Base-by-base conservation (phyloP, 2,329 filamentous ascomycete species). In the Endothia cerciana region DNA sequence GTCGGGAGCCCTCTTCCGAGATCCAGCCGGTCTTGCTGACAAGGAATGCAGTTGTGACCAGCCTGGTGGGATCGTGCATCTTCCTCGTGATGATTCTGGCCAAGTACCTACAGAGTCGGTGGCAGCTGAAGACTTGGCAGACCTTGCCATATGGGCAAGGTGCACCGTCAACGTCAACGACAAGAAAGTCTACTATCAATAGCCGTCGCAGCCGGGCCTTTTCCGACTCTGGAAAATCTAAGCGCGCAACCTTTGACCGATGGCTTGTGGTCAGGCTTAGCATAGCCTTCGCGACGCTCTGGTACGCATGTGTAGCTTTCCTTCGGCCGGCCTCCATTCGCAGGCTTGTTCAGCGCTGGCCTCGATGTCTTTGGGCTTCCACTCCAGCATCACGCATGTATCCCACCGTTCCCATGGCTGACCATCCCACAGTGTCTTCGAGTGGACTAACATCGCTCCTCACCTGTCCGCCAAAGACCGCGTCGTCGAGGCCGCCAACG, bases 401-500 rank as follows among this genome's bases (percentile, higher is more conserved):
- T n/a, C 22, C n/a, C 8, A 22, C 8, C 7, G 4, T 13, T 51
- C 3, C 3, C 11, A 2, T 17, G 22, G 38, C 66, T 63, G 25
- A 63, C 30, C 15, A 4, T 3, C 10, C 0, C 2, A 19, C 22
- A 68, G 66, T 49, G 61, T 68, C 19, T 68, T 68, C 45, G 64
- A 68, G 28, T 68, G 56, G 22, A 66, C 61, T 4, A 68, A 63
- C 22, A 38, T 68, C 8, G 30, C 28, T 5, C 57, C 64, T 40
- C 65, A 60, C 43, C 36, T 68, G 8, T 22, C 30, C 5, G 64
- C 60, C 17, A 63, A 51, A 10, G 57, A 47, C 8, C 49, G 56
- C 15, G 83, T 72, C 60, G 68, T 79, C 73, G 70, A 79, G 77
- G 68, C 83, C 74, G 63, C 66, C 28, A n/a, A 60, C 60, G 60